Evolutionary conservation across 2,329 filamentous ascomycete genomes (phyloP).

Genomic region (Alternaria triticimaculans): DNA sequence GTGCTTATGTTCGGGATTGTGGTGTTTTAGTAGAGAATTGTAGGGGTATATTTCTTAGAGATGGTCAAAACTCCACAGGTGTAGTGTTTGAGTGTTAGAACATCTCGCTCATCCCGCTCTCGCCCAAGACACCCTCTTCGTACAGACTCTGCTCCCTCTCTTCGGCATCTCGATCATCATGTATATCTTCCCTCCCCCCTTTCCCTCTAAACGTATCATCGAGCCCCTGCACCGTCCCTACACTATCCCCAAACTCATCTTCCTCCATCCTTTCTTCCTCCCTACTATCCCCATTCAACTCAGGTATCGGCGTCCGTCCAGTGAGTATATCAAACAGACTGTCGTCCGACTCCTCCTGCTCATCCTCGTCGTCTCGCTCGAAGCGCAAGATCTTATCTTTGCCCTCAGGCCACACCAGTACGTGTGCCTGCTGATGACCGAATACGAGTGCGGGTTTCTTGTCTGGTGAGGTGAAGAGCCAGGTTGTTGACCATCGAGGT

Average conservation of each 20-base stretch:
- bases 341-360: slow-evolving; percentile 53
- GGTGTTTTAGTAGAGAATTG: not conserved
- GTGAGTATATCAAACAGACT: slow-evolving; percentile 57
- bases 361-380: slow-evolving; percentile 27
- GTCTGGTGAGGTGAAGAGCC: slow-evolving; percentile 34
- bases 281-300: slow-evolving; percentile 11
- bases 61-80: not conserved
- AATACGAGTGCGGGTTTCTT: slow-evolving; percentile 47
- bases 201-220: slow-evolving; percentile 56
- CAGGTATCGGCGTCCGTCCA: slow-evolving; percentile 52
- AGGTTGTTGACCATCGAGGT: slow-evolving; percentile 32
- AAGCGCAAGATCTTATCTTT: slow-evolving; percentile 43
- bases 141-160: not conserved
- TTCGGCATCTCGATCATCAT: not conserved
- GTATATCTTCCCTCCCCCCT: slow-evolving; percentile 6
- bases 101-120: slow-evolving; percentile 47
- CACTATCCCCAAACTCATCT: slow-evolving; percentile 33
- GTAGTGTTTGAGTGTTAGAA: slow-evolving; percentile 23
- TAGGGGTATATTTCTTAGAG: not conserved
- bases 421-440: slow-evolving; percentile 46
- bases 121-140: slow-evolving; percentile 28
- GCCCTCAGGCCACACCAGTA: slow-evolving; percentile 53
- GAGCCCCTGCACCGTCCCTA: slow-evolving; percentile 31
- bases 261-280: slow-evolving; percentile 7
- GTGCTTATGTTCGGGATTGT: not conserved